Evolutionary conservation across 73 alveolate genomes (phyloP), one percentile per base, ranked within the genome.

Genomic region (Paramecium biaurelia): DNA sequence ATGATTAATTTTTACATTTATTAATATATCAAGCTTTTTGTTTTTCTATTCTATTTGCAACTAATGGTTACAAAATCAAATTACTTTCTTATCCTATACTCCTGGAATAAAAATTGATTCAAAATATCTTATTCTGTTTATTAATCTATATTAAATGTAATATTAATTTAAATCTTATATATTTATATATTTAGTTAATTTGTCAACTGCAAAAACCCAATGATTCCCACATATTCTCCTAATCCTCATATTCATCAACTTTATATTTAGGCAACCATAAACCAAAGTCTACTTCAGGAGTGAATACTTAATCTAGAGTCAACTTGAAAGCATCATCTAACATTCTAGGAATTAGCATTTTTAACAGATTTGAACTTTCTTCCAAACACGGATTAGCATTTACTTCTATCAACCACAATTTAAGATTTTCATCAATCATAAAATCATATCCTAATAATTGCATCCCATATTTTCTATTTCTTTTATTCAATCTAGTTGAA

Each of bases 341-440:
- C 98, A 96, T 96, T 42, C 98, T 93, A 6, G 98, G 98, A 23
- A 96, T 95, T 4, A 96, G 58, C 93, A 93, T 85, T 59, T 95
- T 93, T 37, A 96, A 89, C 35, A 93, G 89, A 20, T 97, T 96
- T 63, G 98, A 94, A 68, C 98, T 93, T 34, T 89, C 94, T 93
- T 98, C 99, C 5, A 97, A 70, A 45, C 99, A 98, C 1, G 99
- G 99, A 93, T 98, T 98, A 0, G 99, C 98, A 93, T 98, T 98
- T 0, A 97, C 97, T 92, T 98, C 99, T 58, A 98, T 97, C 47
- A 98, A 93, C 97, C 97, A 98, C 23, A 97, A 96, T 38, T 92
- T 94, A 57, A 95, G 93, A 59, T 95, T 92, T 47, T 92, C 93
- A 95, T 98, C 99, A 74, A 98, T 94, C 96, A 98, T 97, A 94